These are phyloP conservation scores for Zoysia matrella DNA, from an alignment of 202 grass and related monocot species.

Conservation along the genomic window DNA sequence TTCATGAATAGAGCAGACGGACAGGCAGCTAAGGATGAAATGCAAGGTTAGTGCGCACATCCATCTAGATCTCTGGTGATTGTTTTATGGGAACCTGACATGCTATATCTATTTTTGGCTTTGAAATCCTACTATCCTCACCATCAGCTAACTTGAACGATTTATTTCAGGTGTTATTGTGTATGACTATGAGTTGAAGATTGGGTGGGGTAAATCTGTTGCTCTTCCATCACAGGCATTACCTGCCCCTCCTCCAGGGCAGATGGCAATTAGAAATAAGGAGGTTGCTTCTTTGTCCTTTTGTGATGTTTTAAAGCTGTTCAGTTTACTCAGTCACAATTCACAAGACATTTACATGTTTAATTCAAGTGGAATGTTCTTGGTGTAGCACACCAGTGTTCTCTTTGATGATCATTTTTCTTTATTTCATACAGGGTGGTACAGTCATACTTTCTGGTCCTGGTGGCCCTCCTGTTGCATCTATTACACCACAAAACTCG, in stretches of 20 bases:
- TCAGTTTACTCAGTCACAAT: constrained; percentile 2
- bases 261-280: constrained; percentile 50
- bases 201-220: constrained; percentile 64
- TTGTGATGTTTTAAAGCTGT: constrained; percentile 16
- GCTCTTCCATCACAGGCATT: too few relatives aligned
- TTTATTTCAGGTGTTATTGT: constrained; percentile 84
- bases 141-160: constrained; percentile 31
- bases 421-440: constrained; percentile 70
- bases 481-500: too few relatives aligned
- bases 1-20: too few relatives aligned
- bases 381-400: constrained; percentile 22
- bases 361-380: constrained; percentile 25
- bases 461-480: too few relatives aligned
- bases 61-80: constrained; percentile 25
- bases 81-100: constrained; percentile 23
- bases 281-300: constrained; percentile 67
- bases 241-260: too few relatives aligned
- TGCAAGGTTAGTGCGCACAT: constrained; percentile 27
- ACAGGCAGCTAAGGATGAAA: too few relatives aligned
- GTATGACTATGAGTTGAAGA: constrained; percentile 97
- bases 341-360: constrained; percentile 15
- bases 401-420: constrained; percentile 23
- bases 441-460: constrained; percentile 7
- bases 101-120: constrained; percentile 5
- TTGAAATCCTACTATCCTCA: constrained; percentile 31